Evolutionary conservation across 73 alveolate species (phyloP), one percentile per base, ranked within the genome.

Genomic region (Tetrahymena elliotti): DNA sequence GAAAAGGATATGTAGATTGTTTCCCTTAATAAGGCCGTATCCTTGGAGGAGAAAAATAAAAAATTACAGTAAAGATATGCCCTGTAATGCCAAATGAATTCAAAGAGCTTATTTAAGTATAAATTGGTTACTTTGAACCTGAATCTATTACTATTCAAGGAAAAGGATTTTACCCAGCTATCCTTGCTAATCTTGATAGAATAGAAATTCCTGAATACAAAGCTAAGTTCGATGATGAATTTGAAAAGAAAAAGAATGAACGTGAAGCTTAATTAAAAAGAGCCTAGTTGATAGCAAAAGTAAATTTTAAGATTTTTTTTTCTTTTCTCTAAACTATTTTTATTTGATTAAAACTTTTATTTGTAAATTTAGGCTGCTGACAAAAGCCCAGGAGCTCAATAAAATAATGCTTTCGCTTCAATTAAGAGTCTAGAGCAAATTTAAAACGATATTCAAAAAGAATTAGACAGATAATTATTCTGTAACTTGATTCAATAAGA

Each of bases 61-160:
- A 98, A 95, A 98, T 99, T 2, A 95, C 97, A 12, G 97, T 99
- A 37, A 99, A 97, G 96, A 97, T 99, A 88, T 97, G 98, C 92
- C 99, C 99, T 0, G 99, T 99, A 1, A 98, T 99, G 38, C 99
- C 99, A 24, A 99, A 98, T 93, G 98, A 98, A 84, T 96, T 99
- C 93, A 99, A 98, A 53, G 99, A 99, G 93, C 97, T 98, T 95
- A 97, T 99, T 83, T 95, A 98, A 84, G 99, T 99, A 5, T 99
- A 99, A 96, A 96, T 98, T 53, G 99, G 99, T 52, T 99, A 99
- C 96, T 99, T 97, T 97, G 99, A 98, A 92, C 99, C 99, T 13
- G 98, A 98, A 95, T 98, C 98, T 93, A 97, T 99, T 93, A 98
- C 98, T 83, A 98, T 99, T 68, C 97, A 95, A 96, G 99, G 99